Conservation (phyloP, 2,329 filamentous ascomycete genomes). For the Epichloe elymi region DNA sequence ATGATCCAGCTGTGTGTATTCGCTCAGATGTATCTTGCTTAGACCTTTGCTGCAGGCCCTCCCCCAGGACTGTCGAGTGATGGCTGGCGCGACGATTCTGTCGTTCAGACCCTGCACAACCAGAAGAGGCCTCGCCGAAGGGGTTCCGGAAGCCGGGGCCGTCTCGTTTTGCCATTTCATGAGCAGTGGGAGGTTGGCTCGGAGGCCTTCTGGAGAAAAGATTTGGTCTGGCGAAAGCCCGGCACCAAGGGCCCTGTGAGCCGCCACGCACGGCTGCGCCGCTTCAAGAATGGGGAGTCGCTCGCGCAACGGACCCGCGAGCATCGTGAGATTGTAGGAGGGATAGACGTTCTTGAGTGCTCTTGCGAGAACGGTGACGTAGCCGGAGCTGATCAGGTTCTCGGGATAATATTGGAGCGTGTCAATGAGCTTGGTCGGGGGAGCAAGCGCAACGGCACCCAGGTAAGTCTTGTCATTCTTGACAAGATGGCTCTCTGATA, state of each 20-base stretch:
- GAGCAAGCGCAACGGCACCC: conserved; percentile 9
- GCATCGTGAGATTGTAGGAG: conserved; percentile 1
- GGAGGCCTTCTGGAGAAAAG: not conserved
- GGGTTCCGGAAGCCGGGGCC: conserved; percentile 4
- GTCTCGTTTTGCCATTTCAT: conserved; percentile 3
- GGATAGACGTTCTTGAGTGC: conserved; percentile 2
- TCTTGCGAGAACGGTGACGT: conserved; percentile 3
- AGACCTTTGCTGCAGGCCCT: not conserved
- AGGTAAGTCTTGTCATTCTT: conserved; percentile 6
- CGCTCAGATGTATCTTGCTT: conserved; percentile 6
- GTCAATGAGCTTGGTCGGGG: conserved; percentile 6
- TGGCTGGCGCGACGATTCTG: conserved; percentile 1
- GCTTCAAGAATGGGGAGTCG: conserved; percentile 1
- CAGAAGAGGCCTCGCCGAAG: conserved; percentile 3
- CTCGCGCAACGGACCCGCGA: conserved; percentile 1
- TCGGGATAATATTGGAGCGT: not conserved
- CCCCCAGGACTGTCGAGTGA: conserved; percentile 2
- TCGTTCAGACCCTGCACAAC: conserved; percentile 8
- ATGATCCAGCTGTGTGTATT: conserved; percentile 5
- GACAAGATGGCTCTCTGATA: conserved; percentile 8
- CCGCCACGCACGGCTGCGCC: conserved; percentile 3
- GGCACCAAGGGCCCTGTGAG: not conserved
- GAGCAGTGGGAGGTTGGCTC: not conserved
- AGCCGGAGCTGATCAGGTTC: not conserved
- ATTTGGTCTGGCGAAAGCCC: not conserved